Conservation (phyloP, 2,329 filamentous ascomycete genomes). For the Trichoderma sp. region DNA sequence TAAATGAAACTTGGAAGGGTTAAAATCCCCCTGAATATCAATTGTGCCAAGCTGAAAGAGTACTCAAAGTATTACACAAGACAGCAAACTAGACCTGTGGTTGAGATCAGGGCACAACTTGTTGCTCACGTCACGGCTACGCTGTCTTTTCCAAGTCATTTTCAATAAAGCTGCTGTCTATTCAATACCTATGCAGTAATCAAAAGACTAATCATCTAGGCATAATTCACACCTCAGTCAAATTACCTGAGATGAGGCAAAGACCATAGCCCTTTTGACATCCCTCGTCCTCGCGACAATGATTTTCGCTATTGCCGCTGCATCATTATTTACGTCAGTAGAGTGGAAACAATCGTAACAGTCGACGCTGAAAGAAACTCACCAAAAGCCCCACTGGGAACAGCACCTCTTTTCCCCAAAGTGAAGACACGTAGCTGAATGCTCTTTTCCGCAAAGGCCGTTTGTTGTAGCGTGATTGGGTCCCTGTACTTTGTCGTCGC, state of each 20-base stretch:
- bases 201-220: background rate
- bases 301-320: too few relatives aligned
- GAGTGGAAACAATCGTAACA: background rate
- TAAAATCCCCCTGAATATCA: background rate
- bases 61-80: background rate
- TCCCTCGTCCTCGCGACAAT: too few relatives aligned
- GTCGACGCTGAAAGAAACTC: slow-evolving; percentile 18
- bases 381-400: slow-evolving; percentile 38
- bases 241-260: slow-evolving; percentile 24
- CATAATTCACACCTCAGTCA: background rate
- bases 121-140: background rate
- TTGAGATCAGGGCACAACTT: background rate
- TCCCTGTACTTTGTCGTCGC: slow-evolving; percentile 23
- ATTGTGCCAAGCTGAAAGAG: background rate
- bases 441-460: slow-evolving; percentile 35
- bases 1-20: background rate
- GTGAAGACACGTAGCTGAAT: slow-evolving; percentile 33
- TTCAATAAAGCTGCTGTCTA: background rate
- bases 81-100: background rate
- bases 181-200: background rate
- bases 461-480: slow-evolving; percentile 30
- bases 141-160: background rate
- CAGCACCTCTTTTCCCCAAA: slow-evolving; percentile 37
- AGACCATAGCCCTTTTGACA: slow-evolving; percentile 35
- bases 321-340: background rate